Conservation (phyloP, 768 basidiomycete genomes). For the Lyophyllum atratum region DNA sequence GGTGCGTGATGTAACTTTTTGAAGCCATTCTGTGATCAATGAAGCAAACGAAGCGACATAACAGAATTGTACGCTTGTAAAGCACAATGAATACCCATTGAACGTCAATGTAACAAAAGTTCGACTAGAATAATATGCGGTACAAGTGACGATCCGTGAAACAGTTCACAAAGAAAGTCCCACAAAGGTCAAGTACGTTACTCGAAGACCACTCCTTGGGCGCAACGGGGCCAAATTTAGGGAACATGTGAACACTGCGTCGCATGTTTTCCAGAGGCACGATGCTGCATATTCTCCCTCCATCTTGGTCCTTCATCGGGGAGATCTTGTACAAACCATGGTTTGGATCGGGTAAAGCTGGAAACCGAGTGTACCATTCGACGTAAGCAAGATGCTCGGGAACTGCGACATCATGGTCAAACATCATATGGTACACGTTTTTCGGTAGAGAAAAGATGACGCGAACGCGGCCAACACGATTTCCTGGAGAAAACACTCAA, state of each 20-base stretch:
- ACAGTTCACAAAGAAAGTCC: background rate
- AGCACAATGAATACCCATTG: background rate
- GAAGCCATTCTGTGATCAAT: background rate
- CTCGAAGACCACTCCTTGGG: slow-evolving; percentile 29
- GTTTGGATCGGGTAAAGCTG: slow-evolving; percentile 17
- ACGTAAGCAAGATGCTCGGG: slow-evolving; percentile 26
- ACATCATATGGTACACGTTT: slow-evolving; percentile 3
- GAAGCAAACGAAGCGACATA: background rate
- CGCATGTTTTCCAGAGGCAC: slow-evolving; percentile 21
- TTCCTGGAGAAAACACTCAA: slow-evolving; percentile 14
- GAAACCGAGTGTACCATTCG: slow-evolving; percentile 27
- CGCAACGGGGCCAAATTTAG: slow-evolving; percentile 23
- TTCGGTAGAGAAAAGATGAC: slow-evolving; percentile 26
- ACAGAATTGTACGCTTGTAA: background rate
- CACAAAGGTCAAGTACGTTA: slow-evolving; percentile 22
- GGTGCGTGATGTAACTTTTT: background rate
- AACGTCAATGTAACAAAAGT: background rate
- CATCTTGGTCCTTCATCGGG: slow-evolving; percentile 2
- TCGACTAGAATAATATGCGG: background rate
- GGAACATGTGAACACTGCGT: slow-evolving; percentile 28
- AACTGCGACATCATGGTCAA: slow-evolving; percentile 2
- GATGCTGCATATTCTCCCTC: slow-evolving; percentile 17
- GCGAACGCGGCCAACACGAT: slow-evolving; percentile 25
- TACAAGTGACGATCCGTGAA: slow-evolving; percentile 1
- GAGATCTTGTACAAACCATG: slow-evolving; percentile 26